Percentiles rank a stretch among this genome's conserved stretches.
phyloP scores from a whole-genome alignment of 148 eudicot genomes.

The Dianthus caryophyllus region DNA sequence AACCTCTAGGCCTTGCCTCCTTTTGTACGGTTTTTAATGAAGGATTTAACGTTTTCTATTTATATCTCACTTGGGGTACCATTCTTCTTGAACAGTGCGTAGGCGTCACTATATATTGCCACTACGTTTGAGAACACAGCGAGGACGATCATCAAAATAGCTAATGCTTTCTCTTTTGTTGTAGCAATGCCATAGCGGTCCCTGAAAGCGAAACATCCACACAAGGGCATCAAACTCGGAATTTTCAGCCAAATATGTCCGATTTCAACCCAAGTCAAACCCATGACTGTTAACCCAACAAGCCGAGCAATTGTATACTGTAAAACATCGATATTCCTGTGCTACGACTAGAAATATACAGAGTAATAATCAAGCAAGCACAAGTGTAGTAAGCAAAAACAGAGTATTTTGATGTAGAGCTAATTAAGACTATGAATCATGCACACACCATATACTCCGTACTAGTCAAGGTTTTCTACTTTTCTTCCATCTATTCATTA shows the following conservation, averaged over 20 bases:
- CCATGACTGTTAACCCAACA: neutral
- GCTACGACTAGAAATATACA: neutral
- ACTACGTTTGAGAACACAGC: constrained; percentile 64
- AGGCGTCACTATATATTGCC: constrained; percentile 71
- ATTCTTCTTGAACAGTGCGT: constrained; percentile 47
- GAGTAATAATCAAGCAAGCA: neutral
- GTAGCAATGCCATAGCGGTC: constrained; percentile 55
- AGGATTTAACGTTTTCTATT: neutral
- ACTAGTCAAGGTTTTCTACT: too few relatives aligned
- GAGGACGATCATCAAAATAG: constrained; percentile 59
- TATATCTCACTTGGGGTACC: constrained; percentile 24
- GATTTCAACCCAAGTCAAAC: neutral
- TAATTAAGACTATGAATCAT: too few relatives aligned
- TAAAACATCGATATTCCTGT: neutral
- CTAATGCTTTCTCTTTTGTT: constrained; percentile 45
- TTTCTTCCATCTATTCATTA: too few relatives aligned
- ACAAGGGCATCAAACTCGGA: neutral
- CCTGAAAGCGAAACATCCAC: constrained; percentile 48
- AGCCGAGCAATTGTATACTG: neutral
- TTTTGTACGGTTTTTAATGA: neutral
- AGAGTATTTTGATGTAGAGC: neutral
- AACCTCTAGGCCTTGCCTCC: constrained; percentile 10
- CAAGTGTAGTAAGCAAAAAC: neutral
- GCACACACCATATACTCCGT: too few relatives aligned
- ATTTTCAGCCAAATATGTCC: neutral